These are phyloP conservation scores for Zea mays DNA, from an alignment of 176 grass and related monocot genomes.

Conservation along the genomic window DNA sequence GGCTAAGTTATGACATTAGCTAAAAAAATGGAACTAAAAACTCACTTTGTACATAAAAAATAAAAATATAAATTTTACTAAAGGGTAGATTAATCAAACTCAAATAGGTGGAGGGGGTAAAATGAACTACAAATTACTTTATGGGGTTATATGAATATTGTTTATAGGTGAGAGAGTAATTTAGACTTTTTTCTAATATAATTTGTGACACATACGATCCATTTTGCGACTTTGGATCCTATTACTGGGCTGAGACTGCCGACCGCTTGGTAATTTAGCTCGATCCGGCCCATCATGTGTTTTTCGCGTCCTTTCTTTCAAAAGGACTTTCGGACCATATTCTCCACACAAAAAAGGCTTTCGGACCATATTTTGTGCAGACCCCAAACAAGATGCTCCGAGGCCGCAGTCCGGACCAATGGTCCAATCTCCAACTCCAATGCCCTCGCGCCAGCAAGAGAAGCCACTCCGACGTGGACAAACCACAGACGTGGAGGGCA, in stretches of 20 bases:
- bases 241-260: neutral
- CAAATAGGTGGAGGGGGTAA: too few relatives aligned
- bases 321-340: neutral
- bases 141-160: too few relatives aligned
- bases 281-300: neutral
- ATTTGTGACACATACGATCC: neutral
- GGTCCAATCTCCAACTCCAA: neutral
- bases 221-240: neutral
- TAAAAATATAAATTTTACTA: too few relatives aligned
- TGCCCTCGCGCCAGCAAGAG: slow-evolving; percentile 29
- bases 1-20: too few relatives aligned
- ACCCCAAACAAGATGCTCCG: neutral
- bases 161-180: too few relatives aligned
- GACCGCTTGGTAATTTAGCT: neutral
- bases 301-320: neutral
- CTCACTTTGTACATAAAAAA: too few relatives aligned
- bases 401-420: neutral
- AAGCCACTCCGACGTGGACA: slow-evolving; percentile 40
- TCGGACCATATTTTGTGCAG: neutral
- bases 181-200: neutral
- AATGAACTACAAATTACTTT: too few relatives aligned
- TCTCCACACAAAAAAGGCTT: neutral
- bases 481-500: slow-evolving; percentile 36
- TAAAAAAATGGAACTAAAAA: too few relatives aligned
- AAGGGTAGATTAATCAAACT: too few relatives aligned